Evolutionary conservation across 768 basidiomycete genomes (phyloP).

Genomic region (Erythrobasidium yunnanense): DNA sequence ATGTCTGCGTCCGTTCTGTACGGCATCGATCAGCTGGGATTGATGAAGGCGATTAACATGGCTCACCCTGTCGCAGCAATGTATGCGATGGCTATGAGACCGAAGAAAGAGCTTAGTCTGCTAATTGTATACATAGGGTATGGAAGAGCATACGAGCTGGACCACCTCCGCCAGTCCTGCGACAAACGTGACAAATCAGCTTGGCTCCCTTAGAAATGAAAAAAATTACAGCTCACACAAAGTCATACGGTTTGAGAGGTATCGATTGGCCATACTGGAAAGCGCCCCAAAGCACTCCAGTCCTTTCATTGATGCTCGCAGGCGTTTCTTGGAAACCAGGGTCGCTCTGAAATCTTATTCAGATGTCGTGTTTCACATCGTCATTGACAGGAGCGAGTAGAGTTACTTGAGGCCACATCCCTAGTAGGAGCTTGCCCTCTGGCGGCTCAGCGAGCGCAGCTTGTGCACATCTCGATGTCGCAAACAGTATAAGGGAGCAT

Average conservation of each 20-base stretch:
- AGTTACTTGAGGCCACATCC: neutral
- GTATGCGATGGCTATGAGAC: neutral
- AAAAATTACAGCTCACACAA: no score
- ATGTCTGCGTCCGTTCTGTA: slow-evolving; percentile 38
- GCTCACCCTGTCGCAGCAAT: neutral
- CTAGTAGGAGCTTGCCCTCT: neutral
- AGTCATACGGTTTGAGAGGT: neutral
- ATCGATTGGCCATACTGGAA: neutral
- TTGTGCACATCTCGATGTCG: no score
- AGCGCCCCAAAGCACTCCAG: neutral
- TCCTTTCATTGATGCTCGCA: neutral
- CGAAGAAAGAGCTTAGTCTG: no score
- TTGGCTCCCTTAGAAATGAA: no score
- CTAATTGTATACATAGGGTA: no score
- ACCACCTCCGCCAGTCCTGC: neutral
- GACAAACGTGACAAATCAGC: neutral
- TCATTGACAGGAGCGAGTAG: no score
- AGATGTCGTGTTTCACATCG: neutral
- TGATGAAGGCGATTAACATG: no score
- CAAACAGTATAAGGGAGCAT: no score
- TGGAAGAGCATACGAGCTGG: no score
- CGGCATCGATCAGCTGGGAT: no score
- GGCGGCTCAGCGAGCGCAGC: neutral
- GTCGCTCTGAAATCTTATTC: neutral
- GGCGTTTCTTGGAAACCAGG: neutral